phyloP scores from a whole-genome alignment of 2,329 filamentous ascomycete species.

The Leptographium procerum region DNA sequence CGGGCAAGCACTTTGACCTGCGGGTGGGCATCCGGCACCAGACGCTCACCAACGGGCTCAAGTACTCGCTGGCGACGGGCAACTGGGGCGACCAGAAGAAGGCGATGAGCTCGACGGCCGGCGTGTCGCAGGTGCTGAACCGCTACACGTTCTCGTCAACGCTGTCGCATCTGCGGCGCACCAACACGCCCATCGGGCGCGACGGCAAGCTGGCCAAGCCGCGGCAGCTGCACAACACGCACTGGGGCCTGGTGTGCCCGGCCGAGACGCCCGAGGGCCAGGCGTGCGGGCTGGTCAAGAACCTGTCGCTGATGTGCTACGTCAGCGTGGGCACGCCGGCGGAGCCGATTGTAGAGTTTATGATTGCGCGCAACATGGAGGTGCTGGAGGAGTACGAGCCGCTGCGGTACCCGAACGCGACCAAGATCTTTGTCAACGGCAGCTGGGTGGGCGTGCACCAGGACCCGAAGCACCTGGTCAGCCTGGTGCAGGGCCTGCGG shows the following conservation, averaged over 20 bases:
- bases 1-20: slow-evolving; percentile 78
- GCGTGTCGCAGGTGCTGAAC: slow-evolving; percentile 96
- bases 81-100: slow-evolving; percentile 99
- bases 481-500: slow-evolving; percentile 64
- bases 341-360: slow-evolving; percentile 85
- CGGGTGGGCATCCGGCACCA: slow-evolving; percentile 83
- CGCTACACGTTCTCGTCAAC: slow-evolving; percentile 96
- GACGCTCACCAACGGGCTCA: slow-evolving; percentile 85
- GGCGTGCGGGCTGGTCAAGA: slow-evolving; percentile 96
- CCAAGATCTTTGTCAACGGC: slow-evolving; percentile 96
- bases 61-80: slow-evolving; percentile 92
- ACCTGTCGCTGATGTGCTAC: slow-evolving; percentile 94
- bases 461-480: slow-evolving; percentile 76
- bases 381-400: slow-evolving; percentile 91
- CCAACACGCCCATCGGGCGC: slow-evolving; percentile 93
- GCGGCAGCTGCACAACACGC: slow-evolving; percentile 93
- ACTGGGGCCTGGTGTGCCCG: slow-evolving; percentile 95
- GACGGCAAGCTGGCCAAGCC: slow-evolving; percentile 98
- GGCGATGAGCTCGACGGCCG: slow-evolving; percentile 84
- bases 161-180: slow-evolving; percentile 88
- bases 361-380: slow-evolving; percentile 94
- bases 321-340: slow-evolving; percentile 91
- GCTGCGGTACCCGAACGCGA: slow-evolving; percentile 74
- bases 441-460: slow-evolving; percentile 95
- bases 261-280: slow-evolving; percentile 97